phyloP scores from a whole-genome alignment of 169 alveolate species.

The Cryptosporidium ryanae region DNA sequence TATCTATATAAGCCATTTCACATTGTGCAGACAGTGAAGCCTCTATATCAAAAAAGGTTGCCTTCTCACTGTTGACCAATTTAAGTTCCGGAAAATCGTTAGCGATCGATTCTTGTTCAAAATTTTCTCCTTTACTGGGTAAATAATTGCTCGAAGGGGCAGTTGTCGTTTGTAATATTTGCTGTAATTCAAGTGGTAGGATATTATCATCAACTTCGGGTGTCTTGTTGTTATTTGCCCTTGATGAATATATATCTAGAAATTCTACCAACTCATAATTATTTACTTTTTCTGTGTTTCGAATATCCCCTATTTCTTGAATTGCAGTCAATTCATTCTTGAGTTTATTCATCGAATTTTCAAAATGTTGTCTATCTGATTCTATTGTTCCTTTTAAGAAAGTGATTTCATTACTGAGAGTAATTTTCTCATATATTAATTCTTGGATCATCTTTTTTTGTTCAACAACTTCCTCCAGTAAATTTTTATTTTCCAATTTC shows the following conservation, averaged over 20 bases:
- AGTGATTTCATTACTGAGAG: conserved; percentile 25
- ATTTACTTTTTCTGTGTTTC: not conserved
- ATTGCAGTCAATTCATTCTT: conserved; percentile 17
- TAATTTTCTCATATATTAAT: conserved; percentile 42
- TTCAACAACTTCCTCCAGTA: conserved; percentile 30
- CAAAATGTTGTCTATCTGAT: conserved; percentile 27
- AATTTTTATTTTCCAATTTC: conserved; percentile 31
- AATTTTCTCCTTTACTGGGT: not conserved
- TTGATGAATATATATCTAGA: not conserved
- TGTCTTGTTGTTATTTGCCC: not conserved
- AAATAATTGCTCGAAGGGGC: conserved; percentile 62
- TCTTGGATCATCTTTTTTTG: conserved; percentile 70
- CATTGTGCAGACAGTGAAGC: conserved; percentile 72
- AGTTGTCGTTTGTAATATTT: conserved; percentile 38
- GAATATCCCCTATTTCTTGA: conserved; percentile 34
- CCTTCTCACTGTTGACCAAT: not conserved
- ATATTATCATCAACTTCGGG: not conserved
- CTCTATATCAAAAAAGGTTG: conserved; percentile 10
- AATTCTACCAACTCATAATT: not conserved
- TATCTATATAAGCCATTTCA: conserved; percentile 70
- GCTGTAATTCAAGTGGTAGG: conserved; percentile 13
- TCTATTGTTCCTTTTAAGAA: conserved; percentile 27
- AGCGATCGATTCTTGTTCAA: not conserved
- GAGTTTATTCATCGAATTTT: conserved; percentile 12
- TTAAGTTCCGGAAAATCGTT: not conserved